These are phyloP conservation scores for Ophiocordyceps robertsii DNA, from an alignment of 2,329 filamentous ascomycete genomes.

Conservation along the genomic window DNA sequence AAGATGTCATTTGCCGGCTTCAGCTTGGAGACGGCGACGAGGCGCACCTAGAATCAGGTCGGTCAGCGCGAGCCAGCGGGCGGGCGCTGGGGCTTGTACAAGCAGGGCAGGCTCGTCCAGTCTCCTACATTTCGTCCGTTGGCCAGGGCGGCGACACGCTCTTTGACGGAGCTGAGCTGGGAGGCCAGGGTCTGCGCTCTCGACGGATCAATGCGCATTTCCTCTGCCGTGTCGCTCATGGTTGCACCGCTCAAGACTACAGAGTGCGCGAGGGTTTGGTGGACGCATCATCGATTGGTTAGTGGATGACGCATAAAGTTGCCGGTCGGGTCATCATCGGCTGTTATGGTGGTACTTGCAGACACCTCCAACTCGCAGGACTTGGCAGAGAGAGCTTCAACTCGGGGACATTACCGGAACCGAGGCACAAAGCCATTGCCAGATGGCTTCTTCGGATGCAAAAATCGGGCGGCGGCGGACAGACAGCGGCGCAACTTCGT, in stretches of 20 bases:
- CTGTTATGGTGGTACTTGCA: no score
- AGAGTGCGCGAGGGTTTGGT: background rate
- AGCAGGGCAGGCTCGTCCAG: background rate
- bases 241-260: conserved; percentile 2
- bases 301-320: background rate
- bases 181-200: conserved; percentile 49
- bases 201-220: conserved; percentile 49
- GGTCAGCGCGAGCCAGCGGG: background rate
- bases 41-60: conserved; percentile 44
- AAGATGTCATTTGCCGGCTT: conserved; percentile 89
- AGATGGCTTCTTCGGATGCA: conserved; percentile 17
- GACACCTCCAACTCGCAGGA: no score
- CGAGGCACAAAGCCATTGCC: background rate
- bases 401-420: no score
- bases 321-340: conserved; percentile 21
- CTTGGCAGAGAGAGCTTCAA: no score
- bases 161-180: conserved; percentile 46
- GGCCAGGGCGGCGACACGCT: conserved; percentile 40
- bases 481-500: conserved; percentile 26
- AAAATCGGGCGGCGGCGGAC: conserved; percentile 28
- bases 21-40: conserved; percentile 92
- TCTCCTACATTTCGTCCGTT: conserved; percentile 38
- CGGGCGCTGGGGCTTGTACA: background rate
- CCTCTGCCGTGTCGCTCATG: conserved; percentile 28
- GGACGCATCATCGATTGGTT: background rate